Conservation (phyloP, 495 filamentous ascomycete species). For the Talaromyces ruber region DNA sequence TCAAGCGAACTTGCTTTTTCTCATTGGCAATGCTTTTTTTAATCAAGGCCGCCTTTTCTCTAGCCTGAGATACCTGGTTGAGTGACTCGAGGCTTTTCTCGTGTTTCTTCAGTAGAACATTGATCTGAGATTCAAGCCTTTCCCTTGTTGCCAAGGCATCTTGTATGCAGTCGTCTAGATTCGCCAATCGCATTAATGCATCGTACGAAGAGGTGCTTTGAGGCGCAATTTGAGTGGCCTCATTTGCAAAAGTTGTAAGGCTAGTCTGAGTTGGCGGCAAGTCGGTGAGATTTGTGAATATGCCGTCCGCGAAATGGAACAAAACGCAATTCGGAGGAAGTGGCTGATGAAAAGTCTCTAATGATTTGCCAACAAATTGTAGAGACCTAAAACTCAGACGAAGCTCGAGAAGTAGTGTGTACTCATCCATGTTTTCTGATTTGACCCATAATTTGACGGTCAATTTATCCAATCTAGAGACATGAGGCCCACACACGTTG, state of each 20-base stretch:
- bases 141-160: constrained; percentile 77
- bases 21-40: constrained; percentile 54
- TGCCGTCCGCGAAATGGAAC: constrained; percentile 81
- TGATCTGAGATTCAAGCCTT: constrained; percentile 69
- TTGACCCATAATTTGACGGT: constrained; percentile 74
- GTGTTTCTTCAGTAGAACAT: constrained; percentile 53
- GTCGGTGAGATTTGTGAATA: constrained; percentile 68
- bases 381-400: constrained; percentile 60
- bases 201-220: constrained; percentile 76
- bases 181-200: constrained; percentile 79
- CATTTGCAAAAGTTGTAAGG: constrained; percentile 7
- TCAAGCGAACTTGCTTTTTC: constrained; percentile 52
- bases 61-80: constrained; percentile 50
- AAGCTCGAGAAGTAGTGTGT: constrained; percentile 62
- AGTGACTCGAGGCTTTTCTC: constrained; percentile 28
- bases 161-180: constrained; percentile 85
- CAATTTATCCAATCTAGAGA: constrained; percentile 56
- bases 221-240: constrained; percentile 29
- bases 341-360: constrained; percentile 67
- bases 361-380: constrained; percentile 68
- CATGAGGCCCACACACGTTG: constrained; percentile 50
- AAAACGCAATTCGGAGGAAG: constrained; percentile 78
- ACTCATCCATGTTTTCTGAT: constrained; percentile 44
- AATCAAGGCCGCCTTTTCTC: constrained; percentile 53
- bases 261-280: constrained; percentile 37